phyloP scores from a whole-genome alignment of 306 rosid genomes.

The Betula pendula region DNA sequence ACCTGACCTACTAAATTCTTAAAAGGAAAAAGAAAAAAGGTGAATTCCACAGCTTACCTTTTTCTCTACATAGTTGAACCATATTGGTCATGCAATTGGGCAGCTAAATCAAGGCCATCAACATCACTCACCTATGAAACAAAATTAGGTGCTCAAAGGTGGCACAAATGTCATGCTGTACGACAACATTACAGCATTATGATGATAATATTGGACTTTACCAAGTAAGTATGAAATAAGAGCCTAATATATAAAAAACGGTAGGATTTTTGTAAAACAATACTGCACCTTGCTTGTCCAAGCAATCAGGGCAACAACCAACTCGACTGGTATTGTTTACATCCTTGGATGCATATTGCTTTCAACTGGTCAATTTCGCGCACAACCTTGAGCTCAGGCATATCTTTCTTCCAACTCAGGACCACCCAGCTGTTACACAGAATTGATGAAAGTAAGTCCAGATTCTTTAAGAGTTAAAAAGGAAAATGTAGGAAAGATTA shows the following conservation, averaged over 20 bases:
- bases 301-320: constrained; percentile 8
- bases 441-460: constrained; percentile 2
- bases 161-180: too few species aligned
- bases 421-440: constrained; percentile 20
- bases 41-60: too few species aligned
- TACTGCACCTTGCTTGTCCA: constrained; percentile 35
- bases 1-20: neutral
- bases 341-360: constrained; percentile 8
- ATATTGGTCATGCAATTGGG: too few species aligned
- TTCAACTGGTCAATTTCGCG: constrained; percentile 13
- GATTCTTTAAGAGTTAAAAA: neutral
- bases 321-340: neutral
- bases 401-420: neutral
- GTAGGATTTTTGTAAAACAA: constrained; percentile 9
- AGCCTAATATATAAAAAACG: neutral
- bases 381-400: neutral
- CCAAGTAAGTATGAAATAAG: neutral
- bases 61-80: too few species aligned
- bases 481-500: neutral
- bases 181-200: too few species aligned
- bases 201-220: too few species aligned
- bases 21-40: too few species aligned
- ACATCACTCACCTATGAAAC: too few species aligned
- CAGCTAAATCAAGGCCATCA: too few species aligned
- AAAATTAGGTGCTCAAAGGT: too few species aligned